A percentile compares a stretch with the other conserved stretches of the same genome.
Conservation (phyloP, 805 yeast species). For the Wickerhamomyces kurtzmanii region DNA sequence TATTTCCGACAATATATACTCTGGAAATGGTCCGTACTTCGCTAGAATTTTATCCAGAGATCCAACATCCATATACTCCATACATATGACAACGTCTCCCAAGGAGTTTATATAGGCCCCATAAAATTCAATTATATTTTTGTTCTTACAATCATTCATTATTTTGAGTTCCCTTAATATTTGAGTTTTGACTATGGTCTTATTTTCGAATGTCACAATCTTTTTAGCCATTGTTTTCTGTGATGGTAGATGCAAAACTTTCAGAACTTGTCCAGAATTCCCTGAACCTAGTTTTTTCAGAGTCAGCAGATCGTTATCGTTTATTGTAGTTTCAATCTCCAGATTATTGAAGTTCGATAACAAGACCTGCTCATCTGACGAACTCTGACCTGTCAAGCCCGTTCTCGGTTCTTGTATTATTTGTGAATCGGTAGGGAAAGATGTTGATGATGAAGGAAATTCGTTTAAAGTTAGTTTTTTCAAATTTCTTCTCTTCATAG, state of each 20-base stretch:
- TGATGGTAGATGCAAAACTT: slow-evolving; percentile 82
- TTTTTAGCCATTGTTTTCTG: slow-evolving; percentile 87
- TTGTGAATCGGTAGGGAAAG: slow-evolving; percentile 7
- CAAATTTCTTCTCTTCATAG: slow-evolving; percentile 47
- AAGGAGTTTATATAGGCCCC: slow-evolving; percentile 44
- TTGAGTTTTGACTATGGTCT: slow-evolving; percentile 69
- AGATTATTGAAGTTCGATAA: slow-evolving; percentile 2
- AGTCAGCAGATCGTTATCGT: slow-evolving; percentile 65
- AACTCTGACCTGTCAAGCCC: slow-evolving; percentile 1
- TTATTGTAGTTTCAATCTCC: slow-evolving; percentile 1
- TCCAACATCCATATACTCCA: slow-evolving; percentile 95
- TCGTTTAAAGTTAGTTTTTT: slow-evolving; percentile 39
- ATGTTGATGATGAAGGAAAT: slow-evolving; percentile 8
- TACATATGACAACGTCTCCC: slow-evolving; percentile 64
- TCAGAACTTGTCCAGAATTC: slow-evolving; percentile 86
- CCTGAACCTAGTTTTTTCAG: slow-evolving; percentile 83
- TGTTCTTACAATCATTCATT: slow-evolving; percentile 80
- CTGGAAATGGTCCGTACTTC: slow-evolving; percentile 54
- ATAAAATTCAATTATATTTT: slow-evolving; percentile 79
- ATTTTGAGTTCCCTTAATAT: slow-evolving; percentile 83
- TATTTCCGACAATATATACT: slow-evolving; percentile 60
- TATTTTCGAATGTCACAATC: slow-evolving; percentile 76
- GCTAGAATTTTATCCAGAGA: slow-evolving; percentile 74
- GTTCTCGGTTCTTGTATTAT: slow-evolving; percentile 4
- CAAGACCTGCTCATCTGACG: slow-evolving; percentile 4